Base-by-base conservation (phyloP, 768 basidiomycete genomes). In the Rhizopogon vinicolor region DNA sequence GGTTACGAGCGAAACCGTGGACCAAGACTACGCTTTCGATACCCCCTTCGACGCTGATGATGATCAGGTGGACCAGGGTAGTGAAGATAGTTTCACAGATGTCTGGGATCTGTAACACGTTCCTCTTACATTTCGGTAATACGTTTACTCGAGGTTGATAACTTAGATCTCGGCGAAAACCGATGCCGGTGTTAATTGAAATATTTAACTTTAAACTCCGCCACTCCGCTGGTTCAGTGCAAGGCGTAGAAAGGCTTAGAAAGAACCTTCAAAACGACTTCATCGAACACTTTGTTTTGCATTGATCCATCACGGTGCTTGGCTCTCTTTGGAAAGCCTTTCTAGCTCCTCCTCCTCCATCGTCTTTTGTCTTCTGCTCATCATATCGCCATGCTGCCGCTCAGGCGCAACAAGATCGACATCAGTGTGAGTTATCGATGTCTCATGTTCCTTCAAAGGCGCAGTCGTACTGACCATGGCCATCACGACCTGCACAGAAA, bases 321-420 rank as follows among this genome's bases (percentile, higher is more conserved):
- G 28, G 31, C 18, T 13, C 10, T 31, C 41, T 50, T 41, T 56
- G 39, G 46, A 56, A 63, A 51, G 52, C 65, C 65, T 49, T 57
- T 58, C 57, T 62, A 60, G 60, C 65, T 66, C 60, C 63, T 60
- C 65, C 65, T 66, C 60, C 62, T 56, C 54, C 57, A 45, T 41
- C 44, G 53, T 39, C 58, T 48, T 57, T 51, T 58, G 54, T 58
- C 29, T 45, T 49, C 48, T 37, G 37, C 53, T 62, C 45, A 25
- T 50, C 57, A 52, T 61, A 60, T 58, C 60, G 55, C 58, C 60
- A 92, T 93, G 89, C 81, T 85, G 52, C 89, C 91, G 48, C 77
- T 79, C 57, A 82, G 80, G 74, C 87, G 87, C 72, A 93, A 95
- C 75, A 96, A 97, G 81, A 79, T 96, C 74, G 95, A 97, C 77